These are phyloP conservation scores for Colletotrichum sp. DNA, from an alignment of 2,329 filamentous ascomycete species.

Conservation along the genomic window DNA sequence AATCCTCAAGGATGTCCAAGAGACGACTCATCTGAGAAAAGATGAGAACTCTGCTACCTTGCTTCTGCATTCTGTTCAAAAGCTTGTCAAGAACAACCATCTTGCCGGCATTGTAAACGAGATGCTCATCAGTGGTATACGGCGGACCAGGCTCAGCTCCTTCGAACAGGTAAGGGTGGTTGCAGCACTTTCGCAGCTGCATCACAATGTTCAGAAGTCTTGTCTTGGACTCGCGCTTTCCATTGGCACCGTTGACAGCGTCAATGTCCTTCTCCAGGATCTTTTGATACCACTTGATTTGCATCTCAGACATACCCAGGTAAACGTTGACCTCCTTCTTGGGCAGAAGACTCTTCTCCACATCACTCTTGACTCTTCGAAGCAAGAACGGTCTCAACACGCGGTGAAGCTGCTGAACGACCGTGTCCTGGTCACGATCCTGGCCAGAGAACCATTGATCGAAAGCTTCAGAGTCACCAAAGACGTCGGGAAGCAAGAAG, in stretches of 20 bases:
- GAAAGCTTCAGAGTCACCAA: conserved; percentile 94
- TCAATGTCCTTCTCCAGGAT: conserved; percentile 99
- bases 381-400: conserved; percentile 93
- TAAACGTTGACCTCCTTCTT: conserved; percentile 99
- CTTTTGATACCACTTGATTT: conserved; percentile 98
- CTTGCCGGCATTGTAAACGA: conserved; percentile 92
- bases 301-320: conserved; percentile 99
- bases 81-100: conserved; percentile 97
- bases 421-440: conserved; percentile 88
- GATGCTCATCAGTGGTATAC: conserved; percentile 96
- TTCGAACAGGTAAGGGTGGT: conserved; percentile 97
- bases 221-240: conserved; percentile 97
- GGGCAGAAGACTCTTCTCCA: conserved; percentile 95
- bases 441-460: conserved; percentile 98
- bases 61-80: conserved; percentile 78
- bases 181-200: conserved; percentile 98
- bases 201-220: conserved; percentile 98
- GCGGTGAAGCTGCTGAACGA: conserved; percentile 93
- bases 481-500: conserved; percentile 97
- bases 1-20: conserved; percentile 95
- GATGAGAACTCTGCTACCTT: conserved; percentile 95
- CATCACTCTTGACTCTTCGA: conserved; percentile 94
- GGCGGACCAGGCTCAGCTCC: conserved; percentile 96
- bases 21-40: conserved; percentile 99
- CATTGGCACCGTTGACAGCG: conserved; percentile 94